Conservation (phyloP, 331 rosid species). For the Arachis monticola region DNA sequence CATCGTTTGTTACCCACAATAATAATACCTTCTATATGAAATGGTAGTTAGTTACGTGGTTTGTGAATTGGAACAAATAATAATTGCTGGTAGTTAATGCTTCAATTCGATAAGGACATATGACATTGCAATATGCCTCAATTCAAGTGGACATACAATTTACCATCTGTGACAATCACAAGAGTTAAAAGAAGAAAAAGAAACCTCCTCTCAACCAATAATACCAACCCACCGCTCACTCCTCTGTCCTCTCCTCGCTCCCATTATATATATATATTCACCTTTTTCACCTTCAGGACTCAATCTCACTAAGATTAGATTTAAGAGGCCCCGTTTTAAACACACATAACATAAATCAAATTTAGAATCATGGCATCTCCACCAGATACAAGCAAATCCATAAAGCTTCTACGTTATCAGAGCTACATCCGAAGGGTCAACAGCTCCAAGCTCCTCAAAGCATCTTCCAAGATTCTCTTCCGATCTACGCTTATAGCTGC, state of each 20-base stretch:
- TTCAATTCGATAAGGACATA: neutral
- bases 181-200: slow-evolving; percentile 39
- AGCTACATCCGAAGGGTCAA: slow-evolving; percentile 79
- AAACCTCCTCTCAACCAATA: slow-evolving; percentile 60
- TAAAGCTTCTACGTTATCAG: slow-evolving; percentile 83
- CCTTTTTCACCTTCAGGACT: slow-evolving; percentile 56
- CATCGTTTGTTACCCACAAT: too few species aligned
- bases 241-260: neutral
- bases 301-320: slow-evolving; percentile 24
- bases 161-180: slow-evolving; percentile 47
- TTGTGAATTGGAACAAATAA: too few species aligned
- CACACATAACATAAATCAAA: neutral
- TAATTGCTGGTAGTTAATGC: neutral
- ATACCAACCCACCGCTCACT: slow-evolving; percentile 30
- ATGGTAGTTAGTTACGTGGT: too few species aligned
- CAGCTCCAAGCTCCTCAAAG: slow-evolving; percentile 81
- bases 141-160: slow-evolving; percentile 30
- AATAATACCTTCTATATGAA: too few species aligned
- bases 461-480: slow-evolving; percentile 91
- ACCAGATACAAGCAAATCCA: slow-evolving; percentile 87
- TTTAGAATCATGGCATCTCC: slow-evolving; percentile 66
- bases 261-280: slow-evolving; percentile 47
- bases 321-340: neutral
- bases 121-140: neutral
- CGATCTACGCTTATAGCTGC: slow-evolving; percentile 80